Evolutionary conservation across 2,329 filamentous ascomycete species (phyloP).

Genomic region (Cladosporium sp.): DNA sequence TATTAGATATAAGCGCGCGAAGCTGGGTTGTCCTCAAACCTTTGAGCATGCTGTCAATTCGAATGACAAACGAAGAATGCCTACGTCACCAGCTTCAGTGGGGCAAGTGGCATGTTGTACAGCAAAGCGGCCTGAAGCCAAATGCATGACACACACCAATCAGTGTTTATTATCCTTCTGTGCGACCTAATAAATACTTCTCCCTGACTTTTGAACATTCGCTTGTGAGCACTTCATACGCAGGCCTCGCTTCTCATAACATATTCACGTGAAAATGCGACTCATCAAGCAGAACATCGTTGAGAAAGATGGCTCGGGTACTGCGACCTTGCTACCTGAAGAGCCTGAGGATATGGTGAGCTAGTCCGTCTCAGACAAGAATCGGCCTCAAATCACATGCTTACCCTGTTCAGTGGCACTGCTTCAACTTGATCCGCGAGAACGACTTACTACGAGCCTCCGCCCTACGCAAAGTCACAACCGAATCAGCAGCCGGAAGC

Average conservation of each 20-base stretch:
- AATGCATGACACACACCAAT: slow-evolving; percentile 2
- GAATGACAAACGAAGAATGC: not conserved
- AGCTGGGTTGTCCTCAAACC: too few species aligned
- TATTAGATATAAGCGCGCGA: too few species aligned
- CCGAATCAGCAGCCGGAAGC: slow-evolving; percentile 57
- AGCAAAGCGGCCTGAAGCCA: slow-evolving; percentile 7
- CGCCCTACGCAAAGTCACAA: slow-evolving; percentile 63
- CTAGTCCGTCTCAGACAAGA: slow-evolving; percentile 12
- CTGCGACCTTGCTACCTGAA: slow-evolving; percentile 63
- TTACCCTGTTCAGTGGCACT: slow-evolving; percentile 57
- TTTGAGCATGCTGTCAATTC: too few species aligned
- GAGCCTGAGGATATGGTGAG: slow-evolving; percentile 71
- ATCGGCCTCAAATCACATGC: not conserved
- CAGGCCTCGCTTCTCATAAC: not conserved
- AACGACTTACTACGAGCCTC: slow-evolving; percentile 61
- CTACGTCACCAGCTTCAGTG: not conserved
- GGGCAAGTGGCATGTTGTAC: not conserved
- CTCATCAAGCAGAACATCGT: slow-evolving; percentile 65
- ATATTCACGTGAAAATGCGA: slow-evolving; percentile 48
- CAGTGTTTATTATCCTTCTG: not conserved
- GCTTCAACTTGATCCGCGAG: slow-evolving; percentile 67
- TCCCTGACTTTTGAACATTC: not conserved
- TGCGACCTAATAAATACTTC: not conserved
- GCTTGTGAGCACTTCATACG: not conserved
- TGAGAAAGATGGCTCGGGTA: slow-evolving; percentile 58